Evolutionary conservation across 345 rosid species (phyloP), one percentile per base, ranked within the genome.

Genomic region (Erysimum cheiranthoides): DNA sequence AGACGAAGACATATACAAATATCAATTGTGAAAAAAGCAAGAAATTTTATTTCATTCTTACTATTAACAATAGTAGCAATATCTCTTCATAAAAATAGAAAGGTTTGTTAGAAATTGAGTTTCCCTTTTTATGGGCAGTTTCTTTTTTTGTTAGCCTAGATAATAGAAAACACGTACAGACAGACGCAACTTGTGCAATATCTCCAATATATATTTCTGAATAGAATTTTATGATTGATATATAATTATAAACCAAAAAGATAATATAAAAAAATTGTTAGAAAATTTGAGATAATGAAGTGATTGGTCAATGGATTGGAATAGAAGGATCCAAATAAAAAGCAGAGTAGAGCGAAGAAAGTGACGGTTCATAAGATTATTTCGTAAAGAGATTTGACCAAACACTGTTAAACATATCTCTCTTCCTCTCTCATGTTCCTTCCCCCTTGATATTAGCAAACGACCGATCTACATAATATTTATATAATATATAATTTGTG

Each of bases 301-400:
- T 78, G 81, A 78, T 78, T 73, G 81, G 81, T 78, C 81, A 78
- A 78, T 67, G 81, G 5, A 78, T 66, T 78, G 74, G 81, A 73
- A 78, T 66, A 61, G 74, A 78, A 78, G 81, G 70, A 73, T 73
- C 78, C 74, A 78, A 72, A 72, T 17, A 59, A 73, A 78, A 73
- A 78, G 72, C 53, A 71, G 61, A 76, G 32, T 34, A 34, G 75
- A 77, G 68, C 72, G 61, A 54, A 49, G 76, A 76, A 75, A 68
- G 62, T 49, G 66, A 62, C 70, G 79, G 50, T 62, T 58, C 68
- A 59, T 69, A 38, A 35, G 54, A 56, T 61, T 70, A 49, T 39
- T 14, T 39, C 17, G 5, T 31, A 17, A 50, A 58, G 21, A 65
- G 27, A 65, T 78, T 78, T 72, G 77, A 73, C 81, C 64, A 72